These are phyloP conservation scores for Rostrohypoxylon terebratum DNA, from an alignment of 495 filamentous ascomycete genomes.

Conservation along the genomic window DNA sequence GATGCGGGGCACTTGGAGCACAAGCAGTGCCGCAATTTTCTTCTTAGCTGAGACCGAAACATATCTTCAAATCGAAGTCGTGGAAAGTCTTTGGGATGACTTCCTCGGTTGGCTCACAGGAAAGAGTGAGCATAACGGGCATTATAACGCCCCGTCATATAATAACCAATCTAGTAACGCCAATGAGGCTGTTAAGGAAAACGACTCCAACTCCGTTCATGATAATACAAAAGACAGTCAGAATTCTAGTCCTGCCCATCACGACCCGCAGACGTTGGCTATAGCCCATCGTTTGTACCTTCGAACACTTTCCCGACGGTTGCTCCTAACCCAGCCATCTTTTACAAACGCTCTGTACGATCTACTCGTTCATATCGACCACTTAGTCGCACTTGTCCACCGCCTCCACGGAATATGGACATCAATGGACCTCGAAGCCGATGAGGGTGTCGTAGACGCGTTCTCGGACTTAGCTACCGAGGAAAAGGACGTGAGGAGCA, in stretches of 20 bases:
- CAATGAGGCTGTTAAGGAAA: background rate
- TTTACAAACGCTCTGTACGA: conserved; percentile 79
- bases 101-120: conserved; percentile 64
- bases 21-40: conserved; percentile 82
- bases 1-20: conserved; percentile 88
- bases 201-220: background rate
- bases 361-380: conserved; percentile 78
- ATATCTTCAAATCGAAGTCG: conserved; percentile 91
- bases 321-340: conserved; percentile 75
- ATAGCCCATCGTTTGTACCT: conserved; percentile 83
- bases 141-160: conserved; percentile 22
- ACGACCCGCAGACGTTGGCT: conserved; percentile 86
- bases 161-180: background rate
- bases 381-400: conserved; percentile 77
- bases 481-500: conserved; percentile 70
- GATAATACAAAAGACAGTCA: conserved; percentile 8
- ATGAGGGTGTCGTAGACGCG: conserved; percentile 81
- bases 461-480: conserved; percentile 76
- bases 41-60: conserved; percentile 85
- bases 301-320: conserved; percentile 68
- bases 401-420: conserved; percentile 78
- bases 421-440: conserved; percentile 78
- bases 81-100: conserved; percentile 80
- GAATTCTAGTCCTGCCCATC: conserved; percentile 41
- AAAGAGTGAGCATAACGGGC: conserved; percentile 36